These are phyloP conservation scores for Clitopilus passeckerianus DNA, from an alignment of 768 basidiomycete genomes.

Conservation along the genomic window DNA sequence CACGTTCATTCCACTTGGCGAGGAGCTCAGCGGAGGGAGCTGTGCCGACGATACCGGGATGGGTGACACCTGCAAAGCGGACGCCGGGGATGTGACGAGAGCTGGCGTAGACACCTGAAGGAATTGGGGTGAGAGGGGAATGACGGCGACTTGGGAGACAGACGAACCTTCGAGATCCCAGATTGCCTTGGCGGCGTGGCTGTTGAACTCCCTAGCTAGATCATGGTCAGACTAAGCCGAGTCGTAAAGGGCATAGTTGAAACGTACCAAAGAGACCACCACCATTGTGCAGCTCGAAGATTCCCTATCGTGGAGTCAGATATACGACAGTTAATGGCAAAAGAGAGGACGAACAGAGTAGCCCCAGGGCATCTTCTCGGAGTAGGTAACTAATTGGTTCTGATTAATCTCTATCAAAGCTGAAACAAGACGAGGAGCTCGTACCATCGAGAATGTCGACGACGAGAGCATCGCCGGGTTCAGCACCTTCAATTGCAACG, in stretches of 20 bases:
- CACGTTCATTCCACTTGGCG: conserved; percentile 71
- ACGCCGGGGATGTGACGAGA: conserved; percentile 79
- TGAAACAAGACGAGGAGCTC: conserved; percentile 1
- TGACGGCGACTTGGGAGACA: no score
- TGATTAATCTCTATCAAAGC: not conserved
- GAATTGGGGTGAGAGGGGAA: not conserved
- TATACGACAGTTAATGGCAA: not conserved
- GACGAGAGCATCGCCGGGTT: conserved; percentile 75
- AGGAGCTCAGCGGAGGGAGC: conserved; percentile 72
- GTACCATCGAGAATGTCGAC: conserved; percentile 76
- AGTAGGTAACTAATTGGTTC: conserved; percentile 45
- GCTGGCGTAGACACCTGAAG: conserved; percentile 59
- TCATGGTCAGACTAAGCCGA: not conserved
- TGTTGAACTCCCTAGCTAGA: conserved; percentile 60
- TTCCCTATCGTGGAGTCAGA: conserved; percentile 41
- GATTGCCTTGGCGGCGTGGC: conserved; percentile 71
- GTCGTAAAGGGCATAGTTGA: conserved; percentile 1
- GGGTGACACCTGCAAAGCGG: conserved; percentile 72
- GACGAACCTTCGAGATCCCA: conserved; percentile 70
- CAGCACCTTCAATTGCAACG: conserved; percentile 67
- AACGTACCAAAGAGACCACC: conserved; percentile 61
- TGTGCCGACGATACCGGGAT: conserved; percentile 74
- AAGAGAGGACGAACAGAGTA: conserved; percentile 47
- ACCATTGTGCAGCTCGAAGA: conserved; percentile 71
- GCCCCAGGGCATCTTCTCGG: conserved; percentile 79